Evolutionary conservation across 176 grass and related monocot genomes (phyloP).

Genomic region (Microstegium vimineum): DNA sequence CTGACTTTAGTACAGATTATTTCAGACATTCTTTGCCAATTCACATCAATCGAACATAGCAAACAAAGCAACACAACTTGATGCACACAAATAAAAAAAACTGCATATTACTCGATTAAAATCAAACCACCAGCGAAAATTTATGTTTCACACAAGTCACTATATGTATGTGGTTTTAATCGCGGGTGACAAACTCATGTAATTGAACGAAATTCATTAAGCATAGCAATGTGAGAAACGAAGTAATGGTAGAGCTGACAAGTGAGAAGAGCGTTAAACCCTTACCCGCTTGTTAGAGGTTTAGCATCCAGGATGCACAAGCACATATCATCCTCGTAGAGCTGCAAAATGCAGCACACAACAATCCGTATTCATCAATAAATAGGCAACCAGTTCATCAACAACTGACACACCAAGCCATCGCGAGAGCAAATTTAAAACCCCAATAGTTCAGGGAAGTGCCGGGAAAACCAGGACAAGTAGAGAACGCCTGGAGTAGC

Average conservation of each 20-base stretch:
- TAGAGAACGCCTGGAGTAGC: background rate
- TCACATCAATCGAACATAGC: background rate
- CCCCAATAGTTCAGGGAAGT: background rate
- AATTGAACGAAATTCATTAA: background rate
- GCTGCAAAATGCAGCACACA: constrained; percentile 44
- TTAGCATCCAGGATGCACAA: constrained; percentile 81
- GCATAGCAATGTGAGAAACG: background rate
- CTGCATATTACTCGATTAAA: background rate
- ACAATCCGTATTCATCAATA: constrained; percentile 2
- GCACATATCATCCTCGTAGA: constrained; percentile 87
- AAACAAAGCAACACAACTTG: background rate
- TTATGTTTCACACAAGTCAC: background rate
- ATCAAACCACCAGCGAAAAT: background rate
- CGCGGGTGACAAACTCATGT: background rate
- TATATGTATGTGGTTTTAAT: background rate
- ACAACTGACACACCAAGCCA: background rate
- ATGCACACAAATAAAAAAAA: background rate
- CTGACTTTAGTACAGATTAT: background rate
- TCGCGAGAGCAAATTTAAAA: background rate
- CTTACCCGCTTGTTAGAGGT: constrained; percentile 65
- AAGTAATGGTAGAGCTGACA: background rate
- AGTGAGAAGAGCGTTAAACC: background rate
- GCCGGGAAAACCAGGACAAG: background rate
- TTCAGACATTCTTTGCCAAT: background rate
- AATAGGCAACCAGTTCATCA: background rate